phyloP scores from a whole-genome alignment of 257 asterid species.

The Ilex aquifolium region DNA sequence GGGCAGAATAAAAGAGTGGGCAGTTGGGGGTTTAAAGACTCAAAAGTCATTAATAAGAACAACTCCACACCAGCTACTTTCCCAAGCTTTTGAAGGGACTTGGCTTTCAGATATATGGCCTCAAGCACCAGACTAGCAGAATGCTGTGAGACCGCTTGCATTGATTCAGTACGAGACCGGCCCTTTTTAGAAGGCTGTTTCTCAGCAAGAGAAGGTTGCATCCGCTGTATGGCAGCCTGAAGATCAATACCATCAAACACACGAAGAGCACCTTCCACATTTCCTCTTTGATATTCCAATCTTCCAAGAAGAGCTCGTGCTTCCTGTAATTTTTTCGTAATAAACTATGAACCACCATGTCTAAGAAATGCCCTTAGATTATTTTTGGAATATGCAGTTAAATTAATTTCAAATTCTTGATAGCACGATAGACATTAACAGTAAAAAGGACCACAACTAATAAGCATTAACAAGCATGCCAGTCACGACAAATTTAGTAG shows the following conservation, averaged over 20 bases:
- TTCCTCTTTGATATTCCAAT: constrained; percentile 96
- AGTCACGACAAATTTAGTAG: too few relatives aligned
- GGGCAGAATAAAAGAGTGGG: constrained; percentile 2
- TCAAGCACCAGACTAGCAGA: constrained; percentile 90
- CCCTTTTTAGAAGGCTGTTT: constrained; percentile 67
- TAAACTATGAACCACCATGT: not conserved
- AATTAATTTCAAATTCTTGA: too few relatives aligned
- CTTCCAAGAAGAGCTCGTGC: constrained; percentile 98
- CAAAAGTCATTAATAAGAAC: constrained; percentile 7
- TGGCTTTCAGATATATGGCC: constrained; percentile 95
- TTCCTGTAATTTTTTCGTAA: constrained; percentile 48
- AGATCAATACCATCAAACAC: constrained; percentile 98
- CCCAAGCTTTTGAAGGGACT: constrained; percentile 92
- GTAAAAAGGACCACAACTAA: too few relatives aligned
- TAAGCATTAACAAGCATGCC: too few relatives aligned
- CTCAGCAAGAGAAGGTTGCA: constrained; percentile 64
- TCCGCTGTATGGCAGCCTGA: constrained; percentile 78
- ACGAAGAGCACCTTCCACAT: constrained; percentile 90
- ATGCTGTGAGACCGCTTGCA: constrained; percentile 58
- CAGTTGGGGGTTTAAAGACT: not conserved
- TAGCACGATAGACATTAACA: too few relatives aligned
- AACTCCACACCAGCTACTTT: constrained; percentile 57
- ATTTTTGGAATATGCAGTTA: too few relatives aligned
- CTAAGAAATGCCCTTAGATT: not conserved
- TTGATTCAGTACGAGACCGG: constrained; percentile 58